These are phyloP conservation scores for Coleophoma eucalyptorum DNA, from an alignment of 2,329 filamentous ascomycete genomes.

Conservation along the genomic window DNA sequence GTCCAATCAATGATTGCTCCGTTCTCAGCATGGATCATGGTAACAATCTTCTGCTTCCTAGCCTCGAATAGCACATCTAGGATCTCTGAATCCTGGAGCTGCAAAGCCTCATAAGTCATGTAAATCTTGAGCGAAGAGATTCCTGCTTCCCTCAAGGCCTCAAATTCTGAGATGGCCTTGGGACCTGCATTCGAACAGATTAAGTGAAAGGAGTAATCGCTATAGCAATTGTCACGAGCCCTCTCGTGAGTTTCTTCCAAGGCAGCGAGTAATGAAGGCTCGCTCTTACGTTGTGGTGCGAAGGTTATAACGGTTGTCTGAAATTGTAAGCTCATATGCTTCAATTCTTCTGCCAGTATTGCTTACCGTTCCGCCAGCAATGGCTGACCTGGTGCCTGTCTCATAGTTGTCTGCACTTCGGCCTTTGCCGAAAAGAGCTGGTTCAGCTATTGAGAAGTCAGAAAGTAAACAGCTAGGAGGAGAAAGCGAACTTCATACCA, in stretches of 20 bases:
- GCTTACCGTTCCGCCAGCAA: constrained; percentile 38
- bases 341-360: neutral
- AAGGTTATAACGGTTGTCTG: constrained; percentile 42
- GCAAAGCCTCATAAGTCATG: constrained; percentile 39
- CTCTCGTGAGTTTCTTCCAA: constrained; percentile 37
- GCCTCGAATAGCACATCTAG: constrained; percentile 38
- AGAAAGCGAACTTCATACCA: constrained; percentile 9
- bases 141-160: constrained; percentile 28
- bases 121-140: constrained; percentile 40
- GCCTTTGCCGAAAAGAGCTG: constrained; percentile 36
- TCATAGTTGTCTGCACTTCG: constrained; percentile 22
- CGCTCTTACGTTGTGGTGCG: constrained; percentile 39
- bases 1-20: constrained; percentile 50
- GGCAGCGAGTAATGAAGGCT: constrained; percentile 38
- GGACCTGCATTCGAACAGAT: constrained; percentile 37
- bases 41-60: constrained; percentile 41
- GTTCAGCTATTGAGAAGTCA: constrained; percentile 27
- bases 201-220: constrained; percentile 44
- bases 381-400: constrained; percentile 36
- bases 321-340: no score
- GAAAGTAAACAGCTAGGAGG: neutral
- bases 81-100: constrained; percentile 34
- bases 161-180: constrained; percentile 28
- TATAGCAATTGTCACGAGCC: constrained; percentile 40
- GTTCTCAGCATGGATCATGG: constrained; percentile 54